Conservation (phyloP, 2,329 filamentous ascomycete genomes). For the Stachybotrys chartarum region DNA sequence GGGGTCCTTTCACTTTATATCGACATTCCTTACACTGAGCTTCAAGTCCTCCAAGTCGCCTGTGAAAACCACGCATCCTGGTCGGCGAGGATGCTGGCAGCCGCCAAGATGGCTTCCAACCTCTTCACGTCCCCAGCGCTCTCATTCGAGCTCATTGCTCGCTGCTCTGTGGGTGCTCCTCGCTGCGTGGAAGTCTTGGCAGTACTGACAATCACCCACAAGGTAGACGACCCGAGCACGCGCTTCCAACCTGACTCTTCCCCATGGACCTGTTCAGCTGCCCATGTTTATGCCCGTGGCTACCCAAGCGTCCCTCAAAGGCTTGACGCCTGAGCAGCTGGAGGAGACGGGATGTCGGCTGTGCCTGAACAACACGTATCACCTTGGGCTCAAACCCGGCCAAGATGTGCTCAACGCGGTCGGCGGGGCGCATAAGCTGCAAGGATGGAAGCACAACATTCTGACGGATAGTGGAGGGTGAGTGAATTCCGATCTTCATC, state of each 20-base stretch:
- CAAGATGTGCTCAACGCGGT: conserved; percentile 81
- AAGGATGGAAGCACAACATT: conserved; percentile 93
- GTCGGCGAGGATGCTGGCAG: conserved; percentile 18
- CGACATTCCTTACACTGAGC: neutral
- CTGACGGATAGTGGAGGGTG: conserved; percentile 74
- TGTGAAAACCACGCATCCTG: neutral
- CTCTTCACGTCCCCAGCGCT: conserved; percentile 58
- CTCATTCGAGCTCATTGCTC: conserved; percentile 69
- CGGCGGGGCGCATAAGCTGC: conserved; percentile 88
- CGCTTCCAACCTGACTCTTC: conserved; percentile 78
- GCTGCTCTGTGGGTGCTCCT: conserved; percentile 62
- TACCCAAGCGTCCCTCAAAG: conserved; percentile 92
- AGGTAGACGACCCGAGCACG: conserved; percentile 85
- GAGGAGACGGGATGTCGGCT: conserved; percentile 83
- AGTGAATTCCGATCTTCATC: conserved; percentile 11
- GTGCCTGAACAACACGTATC: conserved; percentile 97
- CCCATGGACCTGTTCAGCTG: conserved; percentile 83
- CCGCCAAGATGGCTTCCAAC: conserved; percentile 34
- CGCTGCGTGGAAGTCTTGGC: conserved; percentile 2
- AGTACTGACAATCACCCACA: conserved; percentile 11
- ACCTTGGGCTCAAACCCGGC: conserved; percentile 89
- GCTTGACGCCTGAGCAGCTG: conserved; percentile 84
- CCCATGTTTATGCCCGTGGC: conserved; percentile 99
- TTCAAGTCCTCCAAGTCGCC: neutral
- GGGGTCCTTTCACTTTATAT: neutral